phyloP scores from a whole-genome alignment of 352 stramenopile genomes.

The Pythium myriotylum region DNA sequence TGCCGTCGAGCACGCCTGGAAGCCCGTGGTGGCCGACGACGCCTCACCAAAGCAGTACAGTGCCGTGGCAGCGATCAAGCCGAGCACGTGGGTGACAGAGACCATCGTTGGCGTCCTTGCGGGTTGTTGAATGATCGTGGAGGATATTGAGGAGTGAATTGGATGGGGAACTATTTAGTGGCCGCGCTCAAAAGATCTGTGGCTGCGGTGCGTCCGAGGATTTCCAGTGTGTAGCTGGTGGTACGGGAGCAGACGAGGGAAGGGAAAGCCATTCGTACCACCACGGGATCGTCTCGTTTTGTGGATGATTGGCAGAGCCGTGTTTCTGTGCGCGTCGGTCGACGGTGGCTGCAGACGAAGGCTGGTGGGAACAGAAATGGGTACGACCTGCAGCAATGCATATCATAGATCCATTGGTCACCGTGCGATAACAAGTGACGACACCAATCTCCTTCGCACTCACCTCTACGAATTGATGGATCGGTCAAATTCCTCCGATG shows the following conservation, averaged over 20 bases:
- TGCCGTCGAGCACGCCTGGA: slow-evolving; percentile 27
- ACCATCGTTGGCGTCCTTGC: not conserved
- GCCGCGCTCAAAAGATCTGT: not conserved
- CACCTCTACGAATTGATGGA: too few species aligned
- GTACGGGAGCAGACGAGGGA: not conserved
- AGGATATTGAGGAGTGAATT: not conserved
- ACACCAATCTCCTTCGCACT: not conserved
- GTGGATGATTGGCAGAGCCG: too few species aligned
- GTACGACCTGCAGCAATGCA: not conserved
- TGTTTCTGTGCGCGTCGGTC: too few species aligned
- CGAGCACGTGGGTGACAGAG: not conserved
- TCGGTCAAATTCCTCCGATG: too few species aligned
- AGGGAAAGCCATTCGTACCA: not conserved
- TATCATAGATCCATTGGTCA: not conserved
- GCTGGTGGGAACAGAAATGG: not conserved
- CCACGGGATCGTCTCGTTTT: not conserved
- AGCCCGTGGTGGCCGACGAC: slow-evolving; percentile 10
- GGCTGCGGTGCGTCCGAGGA: not conserved
- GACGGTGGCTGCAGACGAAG: too few species aligned
- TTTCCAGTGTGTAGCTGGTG: not conserved
- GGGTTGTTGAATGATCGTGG: too few species aligned
- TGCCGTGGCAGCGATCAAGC: too few species aligned
- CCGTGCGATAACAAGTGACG: not conserved
- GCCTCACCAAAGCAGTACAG: too few species aligned
- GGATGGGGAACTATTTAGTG: not conserved